Evolutionary conservation across 306 rosid genomes (phyloP).

Genomic region (Glycine latifolia): DNA sequence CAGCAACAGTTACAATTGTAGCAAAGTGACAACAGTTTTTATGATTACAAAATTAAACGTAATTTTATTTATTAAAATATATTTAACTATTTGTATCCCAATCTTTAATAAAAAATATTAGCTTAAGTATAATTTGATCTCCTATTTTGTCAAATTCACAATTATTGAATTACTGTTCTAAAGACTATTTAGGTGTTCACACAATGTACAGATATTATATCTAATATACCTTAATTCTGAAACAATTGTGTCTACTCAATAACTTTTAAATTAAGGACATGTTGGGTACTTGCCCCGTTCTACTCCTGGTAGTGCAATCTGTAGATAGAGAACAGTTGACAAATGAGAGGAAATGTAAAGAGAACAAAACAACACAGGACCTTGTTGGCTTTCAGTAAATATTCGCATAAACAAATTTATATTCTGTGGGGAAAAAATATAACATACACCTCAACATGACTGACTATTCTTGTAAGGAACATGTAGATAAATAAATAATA

Average conservation of each 20-base stretch:
- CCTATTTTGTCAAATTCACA: too few species aligned
- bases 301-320: too few species aligned
- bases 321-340: not conserved
- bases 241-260: not conserved
- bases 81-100: not conserved
- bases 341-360: not conserved
- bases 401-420: conserved; percentile 44
- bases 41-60: not conserved
- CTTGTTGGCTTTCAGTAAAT: conserved; percentile 37
- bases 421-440: conserved; percentile 34
- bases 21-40: not conserved
- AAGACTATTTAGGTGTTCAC: not conserved
- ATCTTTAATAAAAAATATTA: not conserved
- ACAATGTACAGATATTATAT: too few species aligned
- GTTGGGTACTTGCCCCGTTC: too few species aligned
- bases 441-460: conserved; percentile 38
- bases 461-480: conserved; percentile 22
- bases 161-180: not conserved
- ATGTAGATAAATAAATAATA: conserved; percentile 38
- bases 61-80: not conserved
- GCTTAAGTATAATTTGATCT: too few species aligned
- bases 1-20: not conserved
- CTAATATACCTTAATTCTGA: not conserved
- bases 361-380: not conserved
- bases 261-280: not conserved